Evolutionary conservation across 495 filamentous ascomycete genomes (phyloP).

Genomic region (Xylaria nigripes): DNA sequence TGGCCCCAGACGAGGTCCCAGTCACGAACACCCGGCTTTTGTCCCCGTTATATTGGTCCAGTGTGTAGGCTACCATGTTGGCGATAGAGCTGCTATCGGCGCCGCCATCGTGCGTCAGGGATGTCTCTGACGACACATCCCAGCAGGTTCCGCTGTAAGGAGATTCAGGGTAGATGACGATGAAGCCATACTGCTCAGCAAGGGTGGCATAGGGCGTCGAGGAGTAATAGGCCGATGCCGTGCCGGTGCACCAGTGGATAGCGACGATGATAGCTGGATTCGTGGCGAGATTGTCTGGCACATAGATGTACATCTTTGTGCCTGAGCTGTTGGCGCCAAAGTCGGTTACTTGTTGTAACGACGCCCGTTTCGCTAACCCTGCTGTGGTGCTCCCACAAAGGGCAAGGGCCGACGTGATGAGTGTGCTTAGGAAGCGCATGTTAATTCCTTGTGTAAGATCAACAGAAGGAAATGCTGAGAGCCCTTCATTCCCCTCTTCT

Average conservation of each 20-base stretch:
- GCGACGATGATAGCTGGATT: slow-evolving; percentile 45
- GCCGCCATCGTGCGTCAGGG: slow-evolving; percentile 47
- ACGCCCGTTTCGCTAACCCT: slow-evolving; percentile 14
- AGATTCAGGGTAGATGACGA: slow-evolving; percentile 48
- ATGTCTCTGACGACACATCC: slow-evolving; percentile 45
- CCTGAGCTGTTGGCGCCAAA: slow-evolving; percentile 35
- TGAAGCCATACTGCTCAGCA: slow-evolving; percentile 48
- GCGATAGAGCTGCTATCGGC: slow-evolving; percentile 50
- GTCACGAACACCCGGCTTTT: slow-evolving; percentile 42
- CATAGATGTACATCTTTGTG: slow-evolving; percentile 37
- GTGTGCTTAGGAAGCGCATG: neutral
- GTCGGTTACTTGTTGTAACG: slow-evolving; percentile 30
- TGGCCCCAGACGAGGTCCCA: slow-evolving; percentile 46
- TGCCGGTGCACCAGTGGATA: slow-evolving; percentile 49
- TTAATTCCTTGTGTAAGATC: neutral
- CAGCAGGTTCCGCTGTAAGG: slow-evolving; percentile 46
- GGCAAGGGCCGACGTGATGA: neutral
- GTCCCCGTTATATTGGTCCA: slow-evolving; percentile 43
- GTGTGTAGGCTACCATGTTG: slow-evolving; percentile 49
- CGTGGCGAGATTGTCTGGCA: slow-evolving; percentile 33
- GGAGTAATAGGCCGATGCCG: slow-evolving; percentile 41
- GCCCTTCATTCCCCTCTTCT: too few relatives aligned
- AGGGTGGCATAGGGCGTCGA: slow-evolving; percentile 40
- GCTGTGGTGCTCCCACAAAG: slow-evolving; percentile 4
- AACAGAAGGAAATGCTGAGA: neutral